phyloP scores from a whole-genome alignment of 2,329 filamentous ascomycete species.

The Lasiodiplodia sp. region DNA sequence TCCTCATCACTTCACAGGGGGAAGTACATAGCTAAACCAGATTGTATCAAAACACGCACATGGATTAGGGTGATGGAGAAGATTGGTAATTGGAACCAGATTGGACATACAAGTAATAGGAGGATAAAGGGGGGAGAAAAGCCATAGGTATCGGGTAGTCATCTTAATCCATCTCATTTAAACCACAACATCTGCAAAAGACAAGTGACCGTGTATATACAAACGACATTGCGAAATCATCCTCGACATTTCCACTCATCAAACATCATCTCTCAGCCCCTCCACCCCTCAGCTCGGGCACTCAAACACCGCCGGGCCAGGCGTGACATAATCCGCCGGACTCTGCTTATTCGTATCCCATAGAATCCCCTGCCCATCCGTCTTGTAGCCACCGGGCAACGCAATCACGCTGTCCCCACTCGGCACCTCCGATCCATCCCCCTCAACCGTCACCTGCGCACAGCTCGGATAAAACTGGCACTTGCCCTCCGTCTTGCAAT shows the following conservation, averaged over 20 bases:
- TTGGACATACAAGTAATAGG: neutral
- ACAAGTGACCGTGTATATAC: too few species aligned
- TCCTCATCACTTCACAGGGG: too few species aligned
- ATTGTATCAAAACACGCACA: neutral
- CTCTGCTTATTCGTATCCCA: constrained; percentile 19
- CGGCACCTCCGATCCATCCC: neutral
- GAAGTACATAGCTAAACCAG: neutral
- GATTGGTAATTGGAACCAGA: neutral
- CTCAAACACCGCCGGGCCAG: constrained; percentile 5
- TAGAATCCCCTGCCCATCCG: neutral
- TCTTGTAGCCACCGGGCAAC: neutral
- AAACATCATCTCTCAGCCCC: neutral
- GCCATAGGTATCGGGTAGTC: neutral
- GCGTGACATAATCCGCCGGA: constrained; percentile 9
- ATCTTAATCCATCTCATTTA: neutral
- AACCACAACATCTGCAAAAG: too few species aligned
- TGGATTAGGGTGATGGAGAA: too few species aligned
- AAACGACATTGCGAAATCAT: neutral
- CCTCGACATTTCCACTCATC: too few species aligned
- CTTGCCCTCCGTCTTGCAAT: constrained; percentile 48
- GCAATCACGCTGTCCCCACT: neutral
- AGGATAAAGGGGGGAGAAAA: neutral
- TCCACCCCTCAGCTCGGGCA: neutral
- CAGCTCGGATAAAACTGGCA: constrained; percentile 55
- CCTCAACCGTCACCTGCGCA: constrained; percentile 44